These are phyloP conservation scores for Austroboletus rostrupii DNA, from an alignment of 1,284 basidiomycete species.

Conservation along the genomic window DNA sequence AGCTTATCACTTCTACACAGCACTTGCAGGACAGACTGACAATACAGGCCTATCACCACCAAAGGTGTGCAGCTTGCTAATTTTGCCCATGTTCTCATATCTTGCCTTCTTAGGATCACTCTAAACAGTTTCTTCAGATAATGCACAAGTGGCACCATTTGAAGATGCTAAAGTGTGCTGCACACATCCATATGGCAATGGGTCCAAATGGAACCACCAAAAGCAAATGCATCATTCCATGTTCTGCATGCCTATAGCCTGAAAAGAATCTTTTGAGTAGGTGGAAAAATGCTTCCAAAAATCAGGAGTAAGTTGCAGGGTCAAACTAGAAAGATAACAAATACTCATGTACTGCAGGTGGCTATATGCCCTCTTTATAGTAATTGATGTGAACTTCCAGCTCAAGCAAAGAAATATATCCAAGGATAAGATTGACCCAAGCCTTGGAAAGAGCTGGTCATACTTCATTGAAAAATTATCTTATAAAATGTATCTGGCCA, in stretches of 20 bases:
- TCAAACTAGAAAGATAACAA: neutral
- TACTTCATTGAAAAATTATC: neutral
- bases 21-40: neutral
- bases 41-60: neutral
- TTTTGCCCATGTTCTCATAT: neutral
- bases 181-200: neutral
- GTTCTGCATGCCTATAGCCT: neutral
- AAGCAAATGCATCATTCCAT: neutral
- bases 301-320: too few species aligned
- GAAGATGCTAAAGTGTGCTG: constrained; percentile 13
- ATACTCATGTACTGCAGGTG: neutral
- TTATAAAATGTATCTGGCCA: neutral
- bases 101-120: constrained; percentile 18
- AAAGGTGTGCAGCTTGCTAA: neutral
- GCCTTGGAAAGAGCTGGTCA: neutral
- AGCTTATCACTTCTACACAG: constrained; percentile 15
- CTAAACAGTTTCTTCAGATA: constrained; percentile 22
- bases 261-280: neutral
- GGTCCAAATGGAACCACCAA: neutral
- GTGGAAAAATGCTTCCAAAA: neutral
- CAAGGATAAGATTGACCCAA: neutral
- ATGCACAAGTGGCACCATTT: constrained; percentile 25
- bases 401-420: neutral
- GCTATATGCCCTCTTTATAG: neutral
- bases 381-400: neutral